These are phyloP conservation scores for Chalara sp. DNA, from an alignment of 2,329 filamentous ascomycete species.

Conservation along the genomic window DNA sequence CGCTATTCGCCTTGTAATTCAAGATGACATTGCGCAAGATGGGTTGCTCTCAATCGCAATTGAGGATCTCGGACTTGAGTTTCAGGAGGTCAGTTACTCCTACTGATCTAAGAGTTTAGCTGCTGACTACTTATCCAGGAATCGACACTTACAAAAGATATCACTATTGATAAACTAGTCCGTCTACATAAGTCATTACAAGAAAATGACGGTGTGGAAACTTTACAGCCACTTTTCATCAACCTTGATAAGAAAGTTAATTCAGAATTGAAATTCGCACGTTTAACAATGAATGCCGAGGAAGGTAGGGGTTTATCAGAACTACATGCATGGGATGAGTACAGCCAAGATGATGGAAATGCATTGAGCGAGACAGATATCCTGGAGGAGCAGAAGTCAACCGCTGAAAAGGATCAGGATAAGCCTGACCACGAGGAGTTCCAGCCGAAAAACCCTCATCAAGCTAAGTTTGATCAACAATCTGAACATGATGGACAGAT, in stretches of 20 bases:
- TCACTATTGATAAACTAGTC: constrained; percentile 50
- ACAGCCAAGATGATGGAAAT: constrained; percentile 17
- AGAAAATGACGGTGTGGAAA: constrained; percentile 48
- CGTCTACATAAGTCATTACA: constrained; percentile 52
- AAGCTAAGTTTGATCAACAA: too few species aligned
- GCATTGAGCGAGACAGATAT: constrained; percentile 5
- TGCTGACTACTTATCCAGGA: constrained; percentile 35
- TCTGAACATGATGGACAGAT: too few species aligned
- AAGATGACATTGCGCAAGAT: constrained; percentile 46
- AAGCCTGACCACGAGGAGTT: too few species aligned
- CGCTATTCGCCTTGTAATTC: constrained; percentile 46
- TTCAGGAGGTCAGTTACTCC: constrained; percentile 45
- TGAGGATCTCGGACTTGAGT: constrained; percentile 45
- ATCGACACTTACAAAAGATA: constrained; percentile 38
- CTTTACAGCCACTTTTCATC: constrained; percentile 50
- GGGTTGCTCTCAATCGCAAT: constrained; percentile 51
- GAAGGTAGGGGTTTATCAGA: constrained; percentile 44
- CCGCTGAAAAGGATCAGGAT: background rate
- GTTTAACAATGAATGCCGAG: constrained; percentile 43
- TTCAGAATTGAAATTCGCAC: constrained; percentile 43
- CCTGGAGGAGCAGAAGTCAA: constrained; percentile 1
- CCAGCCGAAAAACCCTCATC: too few species aligned
- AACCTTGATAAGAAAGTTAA: constrained; percentile 46
- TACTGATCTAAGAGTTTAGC: constrained; percentile 2
- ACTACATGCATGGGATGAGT: constrained; percentile 18